Evolutionary conservation across 441 rosid genomes (phyloP), one percentile per base, ranked within the genome.

Genomic region (Populus hybrid): DNA sequence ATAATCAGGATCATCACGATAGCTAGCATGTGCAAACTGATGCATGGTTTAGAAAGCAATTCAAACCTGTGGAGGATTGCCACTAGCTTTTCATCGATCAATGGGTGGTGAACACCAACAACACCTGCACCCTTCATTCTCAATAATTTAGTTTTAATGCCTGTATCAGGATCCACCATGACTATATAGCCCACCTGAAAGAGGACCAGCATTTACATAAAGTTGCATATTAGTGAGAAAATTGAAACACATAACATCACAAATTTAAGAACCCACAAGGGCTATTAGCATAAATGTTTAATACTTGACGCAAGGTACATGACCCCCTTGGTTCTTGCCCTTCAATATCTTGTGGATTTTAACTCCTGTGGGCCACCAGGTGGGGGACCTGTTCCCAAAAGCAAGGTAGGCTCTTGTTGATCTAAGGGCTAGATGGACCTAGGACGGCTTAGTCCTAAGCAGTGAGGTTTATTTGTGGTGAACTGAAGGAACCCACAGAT

Each of bases 141-240:
- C 80, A 92, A 79, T 19, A 94, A 79, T 73, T 84, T 88, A 76
- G 46, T 87, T 85, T 92, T 87, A 71, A 42, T 26, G 7, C 97
- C 93, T 7, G 92, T 86, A 16, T 67, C 81, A 74, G 85, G 92
- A 80, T 96, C 97, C 67, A 87, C 83, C 98, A 92, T 91, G 67
- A 94, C 93, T 75, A 94, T 88, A 85, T 92, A 96, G 71, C 99
- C 99, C 69, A 88, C 99, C 99, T 92, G 86, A 77, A 85, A 50
- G 7, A 53, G 19, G 66, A 40, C 16, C 24, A 2, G 36, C n/a
- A 46, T 19, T 71, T 12, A 50, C 63, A 6, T 42, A 9, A 32
- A 26, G 46, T 69, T 67, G 69, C 36, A 2, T 8, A 64, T 46
- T 2, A 68, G n/a, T 11, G 16, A 6, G 6, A 6, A 14, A 23